Evolutionary conservation across 2,329 filamentous ascomycete genomes (phyloP), one percentile per base, ranked within the genome.

Genomic region (Stagonosporopsis tanaceti): DNA sequence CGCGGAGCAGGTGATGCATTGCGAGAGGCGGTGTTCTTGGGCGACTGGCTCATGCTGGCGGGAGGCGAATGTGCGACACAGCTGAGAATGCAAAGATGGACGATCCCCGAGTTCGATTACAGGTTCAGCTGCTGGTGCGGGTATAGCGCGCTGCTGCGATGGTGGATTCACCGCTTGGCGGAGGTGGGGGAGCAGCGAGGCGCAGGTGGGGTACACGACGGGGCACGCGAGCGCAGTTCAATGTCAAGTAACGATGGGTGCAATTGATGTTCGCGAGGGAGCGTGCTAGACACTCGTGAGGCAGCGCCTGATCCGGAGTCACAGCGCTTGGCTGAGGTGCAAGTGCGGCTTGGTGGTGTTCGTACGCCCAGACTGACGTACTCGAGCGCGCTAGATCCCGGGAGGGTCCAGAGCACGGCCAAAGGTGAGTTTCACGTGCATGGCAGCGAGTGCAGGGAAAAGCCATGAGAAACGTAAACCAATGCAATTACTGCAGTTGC

Each of bases 31-130:
- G 32, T 32, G 37, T 46, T 63, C 65, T 68, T 73, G 62, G 74
- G 74, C 55, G 74, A 75, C 12, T 62, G 52, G 62, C 71, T 74
- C 74, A 77, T 77, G 50, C 50, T 53, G 45, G 50, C 50, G 37
- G 15, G 24, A 12, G 20, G 32, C 2, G 8, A 6, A 15, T 11
- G 25, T 35, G 30, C 22, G 39, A 24, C 32, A 48, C 59, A 69
- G 32, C 17, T 2, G 6, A n/a, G 11, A 14, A 11, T 41, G 47
- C 40, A 34, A n/a, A 34, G 32, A n/a, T 34, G 32, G 15, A 4
- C 7, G 28, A 30, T 12, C 28, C 28, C 9, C 28, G 9, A 30
- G 32, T 34, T n/a, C 32, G 32, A 34, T 3, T n/a, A 14, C 32
- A n/a, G 14, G 57, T 55, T 62, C 65, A 64, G 67, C 64, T 66